Evolutionary conservation across 306 rosid genomes (phyloP), one percentile per base, ranked within the genome.

Genomic region (Carpinus fangiana): DNA sequence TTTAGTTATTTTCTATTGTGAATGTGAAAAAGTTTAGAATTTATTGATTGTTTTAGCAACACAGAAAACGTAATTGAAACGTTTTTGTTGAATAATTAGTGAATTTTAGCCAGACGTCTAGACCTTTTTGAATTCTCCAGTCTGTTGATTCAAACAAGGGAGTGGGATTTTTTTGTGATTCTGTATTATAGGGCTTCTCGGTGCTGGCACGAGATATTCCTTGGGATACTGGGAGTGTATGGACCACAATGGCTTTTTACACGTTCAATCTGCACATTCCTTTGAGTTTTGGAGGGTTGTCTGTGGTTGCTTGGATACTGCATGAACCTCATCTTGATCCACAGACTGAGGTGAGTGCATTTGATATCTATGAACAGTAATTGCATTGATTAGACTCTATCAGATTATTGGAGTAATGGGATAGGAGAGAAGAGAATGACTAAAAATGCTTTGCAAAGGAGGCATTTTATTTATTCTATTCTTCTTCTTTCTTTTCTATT

Each of bases 231-330:
- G 93, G 74, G 34, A 77, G 72, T 80, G 59, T 87, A 2, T 92
- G 98, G 97, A 88, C 81, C 82, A 84, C 80, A 54, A 78, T 88
- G 90, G 88, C 88, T 60, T 87, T 92, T 70, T 94, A 92, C 73
- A 60, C 88, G 16, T 88, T 90, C 84, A 88, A 76, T 82, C 76
- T 94, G 78, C 98, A 94, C 82, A 84, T 94, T 79, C 98, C 98
- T 87, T 85, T 90, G 84, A 88, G 98, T 81, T 92, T 94, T 70
- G 93, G 96, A 73, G 87, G 96, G 54, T 84, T 91, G 83, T 83
- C 94, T n/a, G 83, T 87, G 21, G 86, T 87, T 81, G 70, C 96
- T 21, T n/a, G 80, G 41, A 46, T 88, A 26, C 60, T 81, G 72
- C 81, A 84, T 66, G 51, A 89, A 66, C 84, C 90, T 72, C 56